Evolutionary conservation across 164 flowering plant genomes (phyloP), one percentile per base, ranked within the genome.

Genomic region (Sedum album): DNA sequence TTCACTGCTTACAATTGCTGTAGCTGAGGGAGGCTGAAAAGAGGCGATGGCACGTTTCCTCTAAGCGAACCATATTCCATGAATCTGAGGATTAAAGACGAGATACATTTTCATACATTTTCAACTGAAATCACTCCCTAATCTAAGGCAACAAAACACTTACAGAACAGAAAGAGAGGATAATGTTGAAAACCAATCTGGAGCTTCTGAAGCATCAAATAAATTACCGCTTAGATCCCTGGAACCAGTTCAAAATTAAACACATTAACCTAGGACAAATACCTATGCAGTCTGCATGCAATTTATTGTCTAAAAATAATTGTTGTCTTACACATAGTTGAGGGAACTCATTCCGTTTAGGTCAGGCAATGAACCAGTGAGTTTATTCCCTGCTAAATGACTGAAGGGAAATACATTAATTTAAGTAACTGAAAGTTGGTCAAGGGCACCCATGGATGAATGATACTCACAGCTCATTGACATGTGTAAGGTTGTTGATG

Each of bases 201-300:
- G 91, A 70, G 79, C 31, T 21, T 68, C 73, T 25, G 91, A 76
- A 5, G 71, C 67, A 42, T 70, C 75, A 66, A 88, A 88, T 55
- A 73, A 80, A 21, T 88, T 88, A 48, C 84, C 86, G 79, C 94
- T 86, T 79, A 88, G 62, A 70, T 86, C 90, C 86, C 91, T 86
- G 81, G 6, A 53, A n/a, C 74, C 8, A 65, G 53, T 33, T 72
- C 74, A 57, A 82, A 88, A 66, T 72, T 79, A 23, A 85, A 86
- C 33, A 85, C 86, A 80, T 88, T 35, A 35, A 14, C 8, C 2
- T 42, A 10, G 48, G 48, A 42, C 48, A 4, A 41, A 41, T 14
- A 41, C 14, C 46, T 5, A 64, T 9, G 68, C 30, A 60, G 18
- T 57, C 26, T 17, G 26, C 30, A 25, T 21, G 63, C 31, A 31